Percentiles rank a stretch among this genome's conserved stretches.
phyloP scores from a whole-genome alignment of 768 basidiomycete species.

The Lentinula raphanica region DNA sequence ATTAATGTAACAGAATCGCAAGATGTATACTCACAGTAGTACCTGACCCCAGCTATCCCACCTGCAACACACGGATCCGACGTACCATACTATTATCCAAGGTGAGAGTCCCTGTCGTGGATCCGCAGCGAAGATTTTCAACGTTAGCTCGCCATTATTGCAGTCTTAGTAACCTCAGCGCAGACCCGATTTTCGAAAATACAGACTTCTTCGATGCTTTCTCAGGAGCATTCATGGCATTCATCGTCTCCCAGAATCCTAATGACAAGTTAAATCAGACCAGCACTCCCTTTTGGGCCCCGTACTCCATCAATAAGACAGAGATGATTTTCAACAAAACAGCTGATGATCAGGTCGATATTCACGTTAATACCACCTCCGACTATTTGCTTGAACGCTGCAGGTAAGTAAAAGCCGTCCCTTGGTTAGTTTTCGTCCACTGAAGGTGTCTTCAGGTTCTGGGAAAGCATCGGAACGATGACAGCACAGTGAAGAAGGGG shows the following conservation, averaged over 20 bases:
- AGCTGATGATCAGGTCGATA: conserved; percentile 4
- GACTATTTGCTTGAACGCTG: conserved; percentile 16
- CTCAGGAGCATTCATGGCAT: conserved; percentile 16
- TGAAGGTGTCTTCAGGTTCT: conserved; percentile 7
- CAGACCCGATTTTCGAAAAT: conserved; percentile 15
- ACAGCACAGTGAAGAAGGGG: conserved; percentile 6
- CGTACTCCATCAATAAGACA: conserved; percentile 1
- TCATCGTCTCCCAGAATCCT: conserved; percentile 16
- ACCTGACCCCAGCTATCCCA: conserved; percentile 10
- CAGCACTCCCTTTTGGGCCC: conserved; percentile 16
- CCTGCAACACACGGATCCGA: conserved; percentile 17
- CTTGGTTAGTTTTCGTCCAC: not conserved
- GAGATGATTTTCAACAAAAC: conserved; percentile 29
- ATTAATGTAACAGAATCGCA: not conserved
- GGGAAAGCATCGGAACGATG: conserved; percentile 4
- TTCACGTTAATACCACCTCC: conserved; percentile 15
- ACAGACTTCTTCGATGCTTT: conserved; percentile 18
- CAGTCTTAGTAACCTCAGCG: too few species aligned
- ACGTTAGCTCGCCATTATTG: too few species aligned
- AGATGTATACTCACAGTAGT: not conserved
- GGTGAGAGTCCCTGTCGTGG: too few species aligned
- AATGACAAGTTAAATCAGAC: conserved; percentile 14
- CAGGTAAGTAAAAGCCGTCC: conserved; percentile 9
- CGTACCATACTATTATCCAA: conserved; percentile 12
- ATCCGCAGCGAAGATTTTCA: too few species aligned